These are phyloP conservation scores for Penicillium waksmanii DNA, from an alignment of 495 filamentous ascomycete genomes.

Conservation along the genomic window DNA sequence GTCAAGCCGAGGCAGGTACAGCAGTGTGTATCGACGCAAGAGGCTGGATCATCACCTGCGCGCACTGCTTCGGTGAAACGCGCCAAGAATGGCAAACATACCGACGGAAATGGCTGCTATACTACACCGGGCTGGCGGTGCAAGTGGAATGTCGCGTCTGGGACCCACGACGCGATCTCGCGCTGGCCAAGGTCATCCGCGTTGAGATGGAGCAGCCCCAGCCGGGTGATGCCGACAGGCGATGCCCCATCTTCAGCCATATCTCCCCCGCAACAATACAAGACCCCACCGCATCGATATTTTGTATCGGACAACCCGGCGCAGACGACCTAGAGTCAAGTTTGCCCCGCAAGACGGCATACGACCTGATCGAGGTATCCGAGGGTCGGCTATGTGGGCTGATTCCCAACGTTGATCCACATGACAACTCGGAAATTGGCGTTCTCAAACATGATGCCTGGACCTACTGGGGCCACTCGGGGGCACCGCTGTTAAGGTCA, in stretches of 20 bases:
- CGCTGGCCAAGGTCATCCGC: conserved; percentile 38
- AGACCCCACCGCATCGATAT: not conserved
- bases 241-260: not conserved
- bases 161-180: conserved; percentile 44
- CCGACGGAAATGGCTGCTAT: conserved; percentile 39
- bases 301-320: conserved; percentile 48
- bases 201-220: conserved; percentile 20
- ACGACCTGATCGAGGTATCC: conserved; percentile 48
- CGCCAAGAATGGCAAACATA: conserved; percentile 22
- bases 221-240: not conserved
- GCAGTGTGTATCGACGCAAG: conserved; percentile 17
- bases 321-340: conserved; percentile 48
- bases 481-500: conserved; percentile 42
- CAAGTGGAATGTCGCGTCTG: conserved; percentile 39
- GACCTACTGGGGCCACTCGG: conserved; percentile 60
- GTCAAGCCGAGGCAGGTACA: conserved; percentile 27
- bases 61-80: conserved; percentile 43
- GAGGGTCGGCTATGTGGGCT: conserved; percentile 39
- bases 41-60: conserved; percentile 51
- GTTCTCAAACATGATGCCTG: conserved; percentile 53
- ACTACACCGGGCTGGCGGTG: conserved; percentile 38
- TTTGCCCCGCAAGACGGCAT: conserved; percentile 35
- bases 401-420: conserved; percentile 30
- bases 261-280: not conserved
- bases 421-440: conserved; percentile 54